Evolutionary conservation across 139 green algal genomes (phyloP), one percentile per base, ranked within the genome.

Genomic region (Yamagishiella unicocca): DNA sequence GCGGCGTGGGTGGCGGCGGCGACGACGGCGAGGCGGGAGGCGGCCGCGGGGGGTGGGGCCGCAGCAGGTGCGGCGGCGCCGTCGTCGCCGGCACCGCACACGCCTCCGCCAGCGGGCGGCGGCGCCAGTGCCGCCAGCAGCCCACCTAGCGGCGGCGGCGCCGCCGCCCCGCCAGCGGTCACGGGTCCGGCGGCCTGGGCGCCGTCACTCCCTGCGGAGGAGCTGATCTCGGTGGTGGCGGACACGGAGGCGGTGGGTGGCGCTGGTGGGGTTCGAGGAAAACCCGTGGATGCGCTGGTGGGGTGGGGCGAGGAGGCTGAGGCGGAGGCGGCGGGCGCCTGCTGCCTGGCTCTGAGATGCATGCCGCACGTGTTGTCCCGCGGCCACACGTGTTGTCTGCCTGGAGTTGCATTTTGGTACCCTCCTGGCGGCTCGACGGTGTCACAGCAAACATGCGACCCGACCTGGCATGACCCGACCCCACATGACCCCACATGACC

Each of bases 1-100:
- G 70, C 75, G 33, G 73, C 86, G 4, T 98, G 95, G 96, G 46
- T 97, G 14, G 22, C 17, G 2, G 84, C 67, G 0, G 84, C 88
- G 0, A 25, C 90, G 12, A 43, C 66, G n/a, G 84, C 80, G 37
- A 81, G 91, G 10, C 45, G 85, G 5, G 68, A 90, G 38, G 84
- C 78, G 35, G 74, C 61, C 31, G 37, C 50, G 29, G 58, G 72
- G 61, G 80, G 53, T 54, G 82, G 67, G n/a, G 42, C 40, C 24
- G 73, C 66, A 10, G 74, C 19, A 4, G 43, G 14, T 1, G 58
- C 43, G 1, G 53, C 29, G 38, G 37, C 29, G 21, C 25, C 17
- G 37, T 17, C 78, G 54, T 37, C 53, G 37, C 2, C 61, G 8
- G 42, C n/a, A 31, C 43, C 64, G 64, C 22, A 8, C 3, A n/a